Conservation (phyloP, 2,329 filamentous ascomycete species). For the Cercospora zeina region DNA sequence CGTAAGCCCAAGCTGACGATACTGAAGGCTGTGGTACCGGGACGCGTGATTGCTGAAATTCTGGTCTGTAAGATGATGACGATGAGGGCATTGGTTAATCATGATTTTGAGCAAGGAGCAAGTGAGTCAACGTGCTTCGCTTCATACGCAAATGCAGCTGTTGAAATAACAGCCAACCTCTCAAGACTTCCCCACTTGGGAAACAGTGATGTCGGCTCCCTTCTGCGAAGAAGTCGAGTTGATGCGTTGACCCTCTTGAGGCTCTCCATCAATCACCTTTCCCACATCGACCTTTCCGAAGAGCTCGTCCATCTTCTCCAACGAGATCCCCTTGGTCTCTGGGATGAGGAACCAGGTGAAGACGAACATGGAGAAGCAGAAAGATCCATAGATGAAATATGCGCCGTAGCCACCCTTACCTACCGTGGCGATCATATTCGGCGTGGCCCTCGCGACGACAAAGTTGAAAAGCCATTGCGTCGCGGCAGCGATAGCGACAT, state of each 20-base stretch:
- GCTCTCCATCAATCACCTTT: conserved; percentile 18
- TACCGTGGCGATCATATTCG: conserved; percentile 64
- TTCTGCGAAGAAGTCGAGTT: conserved; percentile 5
- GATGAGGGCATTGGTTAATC: no score
- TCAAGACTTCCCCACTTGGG: conserved; percentile 14
- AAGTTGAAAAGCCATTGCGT: conserved; percentile 68
- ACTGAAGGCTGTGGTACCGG: no score
- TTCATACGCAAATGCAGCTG: neutral
- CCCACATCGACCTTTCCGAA: conserved; percentile 44
- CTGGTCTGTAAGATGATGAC: no score
- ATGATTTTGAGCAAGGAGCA: neutral
- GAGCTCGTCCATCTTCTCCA: conserved; percentile 45
- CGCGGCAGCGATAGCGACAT: conserved; percentile 67
- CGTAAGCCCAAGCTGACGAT: no score
- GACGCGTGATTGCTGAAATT: no score
- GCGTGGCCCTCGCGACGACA: conserved; percentile 66
- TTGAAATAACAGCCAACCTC: neutral
- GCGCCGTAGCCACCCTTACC: conserved; percentile 52
- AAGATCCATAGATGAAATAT: conserved; percentile 49
- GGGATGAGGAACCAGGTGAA: conserved; percentile 63
- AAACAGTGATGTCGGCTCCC: conserved; percentile 9
- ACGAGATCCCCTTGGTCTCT: conserved; percentile 55
- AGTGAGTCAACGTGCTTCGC: neutral
- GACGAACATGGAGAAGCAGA: conserved; percentile 65
- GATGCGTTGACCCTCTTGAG: conserved; percentile 3